phyloP scores from a whole-genome alignment of 1,139 yeast species.

The Sugiyamaella castrensis region DNA sequence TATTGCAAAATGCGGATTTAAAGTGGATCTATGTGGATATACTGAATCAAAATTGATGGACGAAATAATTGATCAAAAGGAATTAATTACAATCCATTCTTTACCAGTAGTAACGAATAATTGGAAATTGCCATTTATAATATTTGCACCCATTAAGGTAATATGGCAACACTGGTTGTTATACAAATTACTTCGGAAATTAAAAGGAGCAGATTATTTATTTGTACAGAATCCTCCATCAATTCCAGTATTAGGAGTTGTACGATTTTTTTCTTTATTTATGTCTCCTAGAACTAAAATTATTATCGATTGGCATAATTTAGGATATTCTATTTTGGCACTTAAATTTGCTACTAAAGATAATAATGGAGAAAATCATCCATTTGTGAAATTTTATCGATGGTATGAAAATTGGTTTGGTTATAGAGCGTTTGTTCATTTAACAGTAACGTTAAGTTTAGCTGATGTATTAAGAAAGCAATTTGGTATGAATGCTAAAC shows the following conservation, averaged over 20 bases:
- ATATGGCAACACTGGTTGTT: conserved; percentile 51
- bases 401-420: conserved; percentile 48
- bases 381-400: conserved; percentile 58
- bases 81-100: conserved; percentile 33
- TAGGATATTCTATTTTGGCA: conserved; percentile 80
- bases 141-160: conserved; percentile 62
- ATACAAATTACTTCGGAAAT: conserved; percentile 46
- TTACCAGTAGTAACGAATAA: conserved; percentile 49
- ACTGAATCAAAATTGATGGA: conserved; percentile 42
- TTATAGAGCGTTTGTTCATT: conserved; percentile 59
- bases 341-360: conserved; percentile 47
- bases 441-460: conserved; percentile 81
- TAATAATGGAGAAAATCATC: conserved; percentile 45
- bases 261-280: conserved; percentile 52
- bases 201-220: conserved; percentile 66
- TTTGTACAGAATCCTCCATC: conserved; percentile 89
- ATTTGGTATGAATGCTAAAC: conserved; percentile 48
- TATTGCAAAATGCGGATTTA: conserved; percentile 63
- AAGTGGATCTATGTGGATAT: conserved; percentile 86
- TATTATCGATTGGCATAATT: conserved; percentile 94
- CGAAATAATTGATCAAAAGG: conserved; percentile 27
- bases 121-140: conserved; percentile 48
- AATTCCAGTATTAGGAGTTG: conserved; percentile 71
- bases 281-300: conserved; percentile 59
- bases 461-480: conserved; percentile 53